Evolutionary conservation across 345 rosid species (phyloP).

Genomic region (Linum lewisii): DNA sequence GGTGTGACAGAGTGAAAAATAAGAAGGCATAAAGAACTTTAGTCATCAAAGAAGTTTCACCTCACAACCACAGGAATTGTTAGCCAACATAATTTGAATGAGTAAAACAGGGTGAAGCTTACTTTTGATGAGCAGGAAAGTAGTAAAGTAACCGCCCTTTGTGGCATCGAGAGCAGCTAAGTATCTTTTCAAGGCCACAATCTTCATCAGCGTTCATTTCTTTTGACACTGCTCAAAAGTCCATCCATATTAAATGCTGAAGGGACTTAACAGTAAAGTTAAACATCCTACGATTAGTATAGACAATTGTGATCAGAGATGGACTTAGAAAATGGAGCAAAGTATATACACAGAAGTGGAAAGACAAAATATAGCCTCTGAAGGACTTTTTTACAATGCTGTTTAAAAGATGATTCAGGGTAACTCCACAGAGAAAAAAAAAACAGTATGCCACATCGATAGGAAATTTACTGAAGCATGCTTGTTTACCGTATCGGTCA

Average conservation of each 20-base stretch:
- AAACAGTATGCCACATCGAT: neutral
- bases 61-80: neutral
- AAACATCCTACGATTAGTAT: neutral
- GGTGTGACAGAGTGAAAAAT: neutral
- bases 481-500: constrained; percentile 59
- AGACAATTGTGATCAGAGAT: too few species aligned
- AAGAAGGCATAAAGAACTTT: neutral
- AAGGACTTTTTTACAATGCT: too few species aligned
- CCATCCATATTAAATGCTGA: neutral
- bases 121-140: constrained; percentile 69
- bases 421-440: neutral
- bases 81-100: neutral
- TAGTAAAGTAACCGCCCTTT: constrained; percentile 90
- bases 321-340: neutral
- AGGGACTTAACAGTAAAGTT: neutral
- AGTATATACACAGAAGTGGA: neutral
- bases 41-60: neutral
- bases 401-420: neutral
- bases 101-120: constrained; percentile 3
- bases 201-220: constrained; percentile 29
- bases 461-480: neutral
- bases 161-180: constrained; percentile 67
- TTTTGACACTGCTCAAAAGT: constrained; percentile 42
- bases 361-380: neutral
- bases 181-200: constrained; percentile 60